Conservation (phyloP, 768 basidiomycete species). For the Tephrocybe sp. region DNA sequence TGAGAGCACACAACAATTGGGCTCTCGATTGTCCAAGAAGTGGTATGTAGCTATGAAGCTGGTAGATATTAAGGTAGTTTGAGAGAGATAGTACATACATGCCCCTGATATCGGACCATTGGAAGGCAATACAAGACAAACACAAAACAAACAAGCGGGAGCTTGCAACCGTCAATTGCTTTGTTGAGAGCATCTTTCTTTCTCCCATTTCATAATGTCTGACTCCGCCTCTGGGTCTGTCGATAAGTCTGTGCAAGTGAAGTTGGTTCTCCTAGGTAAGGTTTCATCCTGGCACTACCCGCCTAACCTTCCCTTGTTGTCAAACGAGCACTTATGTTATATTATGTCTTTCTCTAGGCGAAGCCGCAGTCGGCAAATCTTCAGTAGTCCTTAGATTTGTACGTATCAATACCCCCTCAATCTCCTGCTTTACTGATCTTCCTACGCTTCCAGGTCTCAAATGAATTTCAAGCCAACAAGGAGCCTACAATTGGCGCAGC, state of each 20-base stretch:
- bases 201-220: constrained; percentile 50
- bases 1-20: too few species aligned
- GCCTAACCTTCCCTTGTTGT: neutral
- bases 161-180: constrained; percentile 4
- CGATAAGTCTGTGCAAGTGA: constrained; percentile 96
- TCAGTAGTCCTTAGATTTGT: constrained; percentile 98
- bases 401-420: constrained; percentile 28
- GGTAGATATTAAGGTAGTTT: too few species aligned
- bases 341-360: constrained; percentile 57
- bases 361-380: constrained; percentile 98
- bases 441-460: constrained; percentile 63
- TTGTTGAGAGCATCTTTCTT: constrained; percentile 11
- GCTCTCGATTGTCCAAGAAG: too few species aligned
- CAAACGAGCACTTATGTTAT: constrained; percentile 8
- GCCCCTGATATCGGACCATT: too few species aligned
- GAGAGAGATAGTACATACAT: too few species aligned
- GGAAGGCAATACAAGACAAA: constrained; percentile 6
- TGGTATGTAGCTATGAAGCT: too few species aligned
- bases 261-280: constrained; percentile 93
- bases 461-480: constrained; percentile 99
- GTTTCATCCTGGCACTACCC: constrained; percentile 4
- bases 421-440: constrained; percentile 16
- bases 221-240: constrained; percentile 72
- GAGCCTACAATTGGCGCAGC: constrained; percentile 98
- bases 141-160: constrained; percentile 17